Base-by-base conservation (phyloP, 306 rosid genomes). In the Vicia faba region DNA sequence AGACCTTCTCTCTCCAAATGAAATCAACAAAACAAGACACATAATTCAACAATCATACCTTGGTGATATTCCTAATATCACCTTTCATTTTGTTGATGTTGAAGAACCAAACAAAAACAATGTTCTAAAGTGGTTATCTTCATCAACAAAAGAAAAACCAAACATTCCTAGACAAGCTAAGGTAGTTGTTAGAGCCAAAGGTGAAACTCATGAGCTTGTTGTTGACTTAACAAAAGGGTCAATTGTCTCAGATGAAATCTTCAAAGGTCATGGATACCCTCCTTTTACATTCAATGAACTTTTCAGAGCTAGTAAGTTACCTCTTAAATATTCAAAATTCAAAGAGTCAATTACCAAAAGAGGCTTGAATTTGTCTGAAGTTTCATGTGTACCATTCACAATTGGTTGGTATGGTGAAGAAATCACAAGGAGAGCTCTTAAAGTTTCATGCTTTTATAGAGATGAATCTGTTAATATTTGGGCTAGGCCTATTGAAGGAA, bases 401-500 rank as follows among this genome's bases (percentile, higher is more conserved):
- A 35, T 84, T 16, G 98, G 98, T 59, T 92, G 95, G 96, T 85
- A 61, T 72, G 95, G 98, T 11, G 92, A 89, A 31, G 29, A 76
- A 14, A 65, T 68, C 19, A 82, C 91, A 44, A 81, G 43, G 36
- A 82, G 98, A 76, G 77, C 81, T 66, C 81, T 92, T 41, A 89
- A 84, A 75, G 86, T 84, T 11, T 70, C 64, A 18, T 87, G 96
- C 71, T 87, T 78, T 41, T 89, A 92, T 16, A 69, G 88, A 39
- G 95, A 85, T 53, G 92, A 85, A 35, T 61, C 91, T 0, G 77
- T 77, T 14, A 89, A 92, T 64, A 79, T 92, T 25, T 92, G 85
- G 75, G 77, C 92, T 20, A 80, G 97, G 80, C 97, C 97, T 19
- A 82, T 89, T 68, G 92, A 89, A 74, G 96, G 97, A 13, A 87